Evolutionary conservation across 2,329 filamentous ascomycete genomes (phyloP).

Genomic region (Fusarium sp.): DNA sequence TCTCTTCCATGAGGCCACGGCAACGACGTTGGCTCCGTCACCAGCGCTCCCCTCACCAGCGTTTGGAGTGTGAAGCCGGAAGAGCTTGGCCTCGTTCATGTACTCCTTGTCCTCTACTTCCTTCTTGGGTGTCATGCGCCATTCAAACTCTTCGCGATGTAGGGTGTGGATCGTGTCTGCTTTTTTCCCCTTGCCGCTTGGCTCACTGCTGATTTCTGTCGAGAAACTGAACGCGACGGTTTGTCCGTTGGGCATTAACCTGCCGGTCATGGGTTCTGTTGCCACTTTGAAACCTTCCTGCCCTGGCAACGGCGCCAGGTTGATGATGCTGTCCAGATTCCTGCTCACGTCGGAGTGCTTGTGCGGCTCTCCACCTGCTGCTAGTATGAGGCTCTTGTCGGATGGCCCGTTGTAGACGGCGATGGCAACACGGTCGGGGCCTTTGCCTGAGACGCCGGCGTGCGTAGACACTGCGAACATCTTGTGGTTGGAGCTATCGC

Average conservation of each 20-base stretch:
- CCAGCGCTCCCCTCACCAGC: neutral
- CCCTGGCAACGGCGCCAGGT: neutral
- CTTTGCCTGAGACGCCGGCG: neutral
- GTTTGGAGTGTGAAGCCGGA: neutral
- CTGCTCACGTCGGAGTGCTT: neutral
- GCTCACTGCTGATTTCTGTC: neutral
- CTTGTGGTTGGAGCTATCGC: constrained; percentile 1
- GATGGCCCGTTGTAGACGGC: neutral
- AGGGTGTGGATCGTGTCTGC: too few species aligned
- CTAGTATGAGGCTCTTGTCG: neutral
- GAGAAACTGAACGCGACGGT: neutral
- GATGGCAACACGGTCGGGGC: neutral
- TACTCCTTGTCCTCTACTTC: neutral
- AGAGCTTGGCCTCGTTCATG: neutral
- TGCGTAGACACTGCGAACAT: neutral
- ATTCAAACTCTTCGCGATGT: neutral
- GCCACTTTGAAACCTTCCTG: neutral
- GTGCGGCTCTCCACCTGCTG: neutral
- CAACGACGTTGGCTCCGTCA: neutral
- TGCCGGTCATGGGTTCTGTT: neutral
- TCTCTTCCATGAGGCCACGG: neutral
- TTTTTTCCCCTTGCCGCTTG: neutral
- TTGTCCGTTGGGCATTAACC: neutral
- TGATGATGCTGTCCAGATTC: neutral
- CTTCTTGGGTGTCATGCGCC: neutral